Evolutionary conservation across 1,139 yeast species (phyloP).

Genomic region (Waltiozyma solani): DNA sequence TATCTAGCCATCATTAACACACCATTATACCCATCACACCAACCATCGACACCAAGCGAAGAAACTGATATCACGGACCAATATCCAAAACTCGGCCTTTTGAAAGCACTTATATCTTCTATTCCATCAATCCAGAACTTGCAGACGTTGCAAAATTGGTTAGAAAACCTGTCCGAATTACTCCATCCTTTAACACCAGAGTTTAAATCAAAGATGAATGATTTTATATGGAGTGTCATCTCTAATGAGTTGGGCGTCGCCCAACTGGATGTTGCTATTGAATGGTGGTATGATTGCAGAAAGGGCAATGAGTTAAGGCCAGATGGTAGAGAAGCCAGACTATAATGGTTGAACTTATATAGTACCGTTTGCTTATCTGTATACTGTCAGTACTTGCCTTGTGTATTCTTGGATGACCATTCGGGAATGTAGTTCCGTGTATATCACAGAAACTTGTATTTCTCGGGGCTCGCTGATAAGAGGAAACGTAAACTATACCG

Average conservation of each 20-base stretch:
- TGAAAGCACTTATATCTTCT: constrained; percentile 37
- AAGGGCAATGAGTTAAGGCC: background rate
- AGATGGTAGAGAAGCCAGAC: constrained; percentile 1
- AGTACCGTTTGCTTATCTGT: no score
- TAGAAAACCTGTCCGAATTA: constrained; percentile 34
- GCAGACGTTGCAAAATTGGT: constrained; percentile 34
- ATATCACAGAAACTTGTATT: no score
- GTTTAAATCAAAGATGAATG: constrained; percentile 21
- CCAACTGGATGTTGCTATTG: constrained; percentile 50
- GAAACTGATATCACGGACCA: constrained; percentile 12
- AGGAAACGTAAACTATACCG: no score
- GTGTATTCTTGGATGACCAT: no score
- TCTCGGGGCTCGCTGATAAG: no score
- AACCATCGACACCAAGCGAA: constrained; percentile 13
- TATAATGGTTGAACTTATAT: no score
- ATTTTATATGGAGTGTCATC: constrained; percentile 29
- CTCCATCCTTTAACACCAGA: constrained; percentile 25
- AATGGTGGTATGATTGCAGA: constrained; percentile 48
- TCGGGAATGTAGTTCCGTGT: no score
- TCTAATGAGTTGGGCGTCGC: constrained; percentile 45
- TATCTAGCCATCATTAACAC: constrained; percentile 29
- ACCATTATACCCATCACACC: constrained; percentile 13
- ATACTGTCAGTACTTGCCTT: no score
- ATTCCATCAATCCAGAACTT: constrained; percentile 38
- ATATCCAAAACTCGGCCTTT: constrained; percentile 42